Base-by-base conservation (phyloP, 2,329 filamentous ascomycete species). In the Berkeleyomyces basicola region DNA sequence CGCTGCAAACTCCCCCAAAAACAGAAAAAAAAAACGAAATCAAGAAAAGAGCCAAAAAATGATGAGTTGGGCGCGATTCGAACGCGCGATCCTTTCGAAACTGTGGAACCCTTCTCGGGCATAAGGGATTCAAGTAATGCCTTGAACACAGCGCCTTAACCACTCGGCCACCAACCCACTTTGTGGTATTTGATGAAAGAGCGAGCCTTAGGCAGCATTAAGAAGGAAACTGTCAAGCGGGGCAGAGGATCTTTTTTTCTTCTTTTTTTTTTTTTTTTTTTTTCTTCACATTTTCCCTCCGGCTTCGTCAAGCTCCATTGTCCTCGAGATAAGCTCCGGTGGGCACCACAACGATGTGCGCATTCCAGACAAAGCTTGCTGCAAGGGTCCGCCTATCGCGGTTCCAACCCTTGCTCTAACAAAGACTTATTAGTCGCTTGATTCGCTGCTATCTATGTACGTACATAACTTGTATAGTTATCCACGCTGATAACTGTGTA, bases 31-130 rank as follows among this genome's bases (percentile, higher is more conserved):
- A 42, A 51, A 53, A 59, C 3, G 3, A 14, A 31, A 46, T 3
- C 11, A 47, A 46, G 42, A 64, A 60, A n/a, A n/a, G n/a, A n/a
- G n/a, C n/a, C n/a, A n/a, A n/a, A 49, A 64, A 31, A 59, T 62
- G 14, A 16, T 64, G 63, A 62, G 63, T 64, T 61, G 59, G 63
- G 59, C 63, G 63, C 63, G 63, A 64, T 64, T 64, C 63, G 63
- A 64, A 64, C 63, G 63, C 63, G 60, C 59, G 63, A 61, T 62
- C 60, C 63, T 64, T 51, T 61, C 63, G 63, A 37, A 62, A 64
- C 61, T 64, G 63, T 64, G 59, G 59, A 59, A 64, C 63, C 63
- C 63, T 64, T 64, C 55, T 59, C 63, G 59, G 63, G 59, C 59
- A 64, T 61, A 64, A 64, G 63, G 59, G 14, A 64, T 64, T 62